Base-by-base conservation (phyloP, 495 filamentous ascomycete genomes). In the Trichocladium antarcticum region DNA sequence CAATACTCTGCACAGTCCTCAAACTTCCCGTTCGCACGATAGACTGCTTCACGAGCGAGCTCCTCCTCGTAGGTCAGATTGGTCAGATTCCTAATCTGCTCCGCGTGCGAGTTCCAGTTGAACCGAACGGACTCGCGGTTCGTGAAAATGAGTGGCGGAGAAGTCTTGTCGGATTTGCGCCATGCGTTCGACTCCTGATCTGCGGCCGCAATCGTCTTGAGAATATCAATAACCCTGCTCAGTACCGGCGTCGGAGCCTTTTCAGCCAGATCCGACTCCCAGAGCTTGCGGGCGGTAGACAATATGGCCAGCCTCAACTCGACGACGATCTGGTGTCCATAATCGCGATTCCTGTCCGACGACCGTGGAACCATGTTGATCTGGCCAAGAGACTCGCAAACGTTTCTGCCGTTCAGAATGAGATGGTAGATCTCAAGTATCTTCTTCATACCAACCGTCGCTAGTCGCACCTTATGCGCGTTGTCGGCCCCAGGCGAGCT, bases 261-360 rank as follows among this genome's bases (percentile, higher is more conserved):
- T 50, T 92, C 88, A 16, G 85, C 74, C n/a, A 85, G 66, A 21
- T 78, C 75, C 6, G 87, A 89, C 47, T 82, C 75, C 93, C 93
- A 99, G 46, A 96, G 77, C 20, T 79, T 74, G 44, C 73, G 78
- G 39, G 87, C 75, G 45, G 84, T 80, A 1, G 88, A 86, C n/a
- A 96, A 62, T 37, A 96, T 79, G 24, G 82, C 76, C 71, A 86
- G 79, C 38, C 89, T 80, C 37, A 97, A 68, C 60, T 97, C 92
- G 28, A 99, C 83, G 10, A 95, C 61, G 47, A 97, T 84, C 58
- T 97, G 92, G 6, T 74, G 71, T 6, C 81, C 68, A 14, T 80
- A 74, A 57, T 94, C 84, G 7, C 77, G 65, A 24, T 74, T 76
- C 27, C 75, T 71, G 31, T 78, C 74, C 19, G 80, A 73, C 27